Evolutionary conservation across 345 rosid genomes (phyloP), one percentile per base, ranked within the genome.

Genomic region (Hibiscus mutabilis): DNA sequence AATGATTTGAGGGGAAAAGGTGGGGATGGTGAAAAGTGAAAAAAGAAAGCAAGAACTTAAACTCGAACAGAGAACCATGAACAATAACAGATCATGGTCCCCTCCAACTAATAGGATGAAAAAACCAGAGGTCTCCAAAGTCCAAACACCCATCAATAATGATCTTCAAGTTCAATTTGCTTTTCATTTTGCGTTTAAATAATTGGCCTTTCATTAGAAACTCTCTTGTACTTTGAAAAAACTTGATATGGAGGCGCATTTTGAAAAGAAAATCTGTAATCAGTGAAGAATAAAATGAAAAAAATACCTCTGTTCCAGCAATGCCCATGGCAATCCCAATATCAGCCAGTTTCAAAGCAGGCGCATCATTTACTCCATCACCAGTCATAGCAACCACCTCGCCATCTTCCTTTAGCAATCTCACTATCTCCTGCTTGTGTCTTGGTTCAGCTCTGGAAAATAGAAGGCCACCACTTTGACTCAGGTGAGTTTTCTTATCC

Each of bases 301-400:
- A 10, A 9, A 22, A 42, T 68, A 87, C 91, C 91, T 87, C 89
- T 5, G 89, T 87, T 76, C 89, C 89, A 61, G 89, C 79, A 73
- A 87, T 85, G 71, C 91, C 91, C 91, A 87, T 87, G n/a, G 91
- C 89, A 62, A 87, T 76, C 27, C 89, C 91, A 25, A 84, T 85
- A 65, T 87, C 89, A 3, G 91, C 89, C 65, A 84, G 79, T 75
- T 85, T 85, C 79, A 87, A 76, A 68, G 91, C 89, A 55, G 91
- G 91, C 18, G 91, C 91, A 79, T 87, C 91, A 70, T 87, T 85
- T 61, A 86, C 88, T 62, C 91, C 91, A 35, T 87, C 89, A 44
- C 91, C 91, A 2, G 87, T 87, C 84, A 87, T 86, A 29, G 91
- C 91, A 66, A 87, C 91, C 18, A 87, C 91, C 68, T 87, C 91